Evolutionary conservation across 306 rosid genomes (phyloP).

Genomic region (Leucaena leucocephala): DNA sequence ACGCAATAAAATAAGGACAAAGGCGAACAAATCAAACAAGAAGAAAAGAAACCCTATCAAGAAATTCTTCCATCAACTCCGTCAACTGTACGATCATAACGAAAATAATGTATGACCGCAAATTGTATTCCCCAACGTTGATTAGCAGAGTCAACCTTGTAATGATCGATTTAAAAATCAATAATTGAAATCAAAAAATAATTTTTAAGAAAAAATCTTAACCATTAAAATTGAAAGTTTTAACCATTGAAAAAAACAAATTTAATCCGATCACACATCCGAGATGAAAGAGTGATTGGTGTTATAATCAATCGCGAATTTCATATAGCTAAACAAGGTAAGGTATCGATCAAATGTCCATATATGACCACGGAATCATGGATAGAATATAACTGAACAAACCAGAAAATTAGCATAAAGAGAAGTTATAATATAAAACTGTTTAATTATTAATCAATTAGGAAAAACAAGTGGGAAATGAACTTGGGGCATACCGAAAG

Average conservation of each 20-base stretch:
- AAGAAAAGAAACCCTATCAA: too few relatives aligned
- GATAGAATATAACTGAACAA: background rate
- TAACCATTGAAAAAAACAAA: background rate
- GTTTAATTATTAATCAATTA: too few relatives aligned
- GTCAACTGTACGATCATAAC: background rate
- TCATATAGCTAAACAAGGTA: background rate
- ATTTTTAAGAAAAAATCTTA: background rate
- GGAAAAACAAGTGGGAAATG: background rate
- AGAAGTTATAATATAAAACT: too few relatives aligned
- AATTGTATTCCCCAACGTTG: background rate
- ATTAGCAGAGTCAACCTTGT: background rate
- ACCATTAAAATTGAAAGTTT: background rate
- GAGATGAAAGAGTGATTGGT: background rate
- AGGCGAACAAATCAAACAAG: too few relatives aligned
- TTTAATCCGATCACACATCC: background rate
- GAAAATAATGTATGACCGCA: background rate
- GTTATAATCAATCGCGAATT: background rate
- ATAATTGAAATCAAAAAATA: background rate
- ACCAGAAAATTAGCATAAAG: background rate
- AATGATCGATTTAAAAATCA: background rate
- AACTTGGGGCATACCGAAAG: conserved; percentile 53
- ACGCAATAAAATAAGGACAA: background rate
- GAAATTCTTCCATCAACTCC: background rate
- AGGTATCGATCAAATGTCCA: background rate
- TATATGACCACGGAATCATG: too few relatives aligned